Evolutionary conservation across 2,329 filamentous ascomycete species (phyloP), one percentile per base, ranked within the genome.

Genomic region (Ascochyta viciae-villosae): DNA sequence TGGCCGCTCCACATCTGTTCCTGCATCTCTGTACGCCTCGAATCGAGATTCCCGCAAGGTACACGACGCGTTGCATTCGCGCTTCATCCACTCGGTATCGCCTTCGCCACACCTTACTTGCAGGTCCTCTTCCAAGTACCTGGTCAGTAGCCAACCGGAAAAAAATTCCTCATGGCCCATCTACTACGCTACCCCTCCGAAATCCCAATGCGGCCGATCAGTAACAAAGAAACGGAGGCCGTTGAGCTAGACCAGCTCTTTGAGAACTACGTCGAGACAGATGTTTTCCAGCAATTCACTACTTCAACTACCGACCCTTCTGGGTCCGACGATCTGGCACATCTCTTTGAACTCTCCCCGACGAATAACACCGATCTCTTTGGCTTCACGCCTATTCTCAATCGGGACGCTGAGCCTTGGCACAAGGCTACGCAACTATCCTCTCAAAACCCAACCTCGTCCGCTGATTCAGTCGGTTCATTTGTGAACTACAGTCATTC

Each of bases 231-330:
- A 57, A 73, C 76, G 66, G 80, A 82, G 53, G 82, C 82, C 77
- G 79, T 82, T 63, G 84, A 86, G 70, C 79, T 84, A 57, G 83
- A 83, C 74, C 83, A 84, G 72, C 79, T 88, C 74, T 87, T 89
- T 78, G 84, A 86, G 67, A 82, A 87, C 71, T 87, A 85, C 70
- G 80, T 87, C 72, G 81, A 85, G 63, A 81, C 83, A 74, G 84
- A 86, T 57, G 77, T 82, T 52, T 79, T 82, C 63, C 79, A 68
- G 29, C 64, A 78, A 50, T 73, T 77, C 58, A 78, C 77, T 64
- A 77, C 80, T 58, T 75, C 75, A 58, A 74, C 79, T 61, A 80
- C 80, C 73, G 80, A 82, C 62, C 77, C 78, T 59, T 76, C 78
- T 65, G 78, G 78, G 66, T 77, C 79, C 52, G 74, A 81, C 65